Evolutionary conservation across 1,139 yeast species (phyloP).

Genomic region (Taphrina wiesneri): DNA sequence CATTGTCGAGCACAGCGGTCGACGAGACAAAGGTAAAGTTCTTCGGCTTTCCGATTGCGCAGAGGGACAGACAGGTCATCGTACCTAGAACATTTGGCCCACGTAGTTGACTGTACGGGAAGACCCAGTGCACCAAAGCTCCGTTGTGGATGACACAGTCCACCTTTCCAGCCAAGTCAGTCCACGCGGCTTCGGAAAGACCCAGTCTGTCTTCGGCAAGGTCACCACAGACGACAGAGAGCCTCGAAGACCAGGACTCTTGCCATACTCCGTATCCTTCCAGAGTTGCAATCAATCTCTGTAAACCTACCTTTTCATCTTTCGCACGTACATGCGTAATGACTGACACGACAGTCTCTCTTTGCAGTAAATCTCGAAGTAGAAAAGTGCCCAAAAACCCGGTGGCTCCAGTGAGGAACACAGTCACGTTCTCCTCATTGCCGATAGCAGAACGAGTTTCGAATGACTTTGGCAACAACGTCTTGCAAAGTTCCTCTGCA

Average conservation of each 20-base stretch:
- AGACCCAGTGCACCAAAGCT: constrained; percentile 98
- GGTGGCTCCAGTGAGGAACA: constrained; percentile 91
- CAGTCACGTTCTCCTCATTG: constrained; percentile 53
- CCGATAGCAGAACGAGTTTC: constrained; percentile 42
- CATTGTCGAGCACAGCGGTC: constrained; percentile 86
- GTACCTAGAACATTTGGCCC: constrained; percentile 93
- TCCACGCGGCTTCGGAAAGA: constrained; percentile 60
- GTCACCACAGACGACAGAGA: constrained; percentile 81
- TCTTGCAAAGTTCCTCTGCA: constrained; percentile 59
- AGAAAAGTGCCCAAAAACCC: constrained; percentile 95
- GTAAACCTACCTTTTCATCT: constrained; percentile 64
- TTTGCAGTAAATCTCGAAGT: constrained; percentile 67
- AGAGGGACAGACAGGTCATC: constrained; percentile 76
- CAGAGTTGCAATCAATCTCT: constrained; percentile 75
- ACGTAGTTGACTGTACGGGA: constrained; percentile 84
- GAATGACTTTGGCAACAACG: constrained; percentile 49
- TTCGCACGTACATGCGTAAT: constrained; percentile 91
- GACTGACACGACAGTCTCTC: constrained; percentile 57
- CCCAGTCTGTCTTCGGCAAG: constrained; percentile 74
- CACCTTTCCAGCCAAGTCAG: constrained; percentile 55
- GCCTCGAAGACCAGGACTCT: constrained; percentile 56
- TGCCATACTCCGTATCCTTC: constrained; percentile 85
- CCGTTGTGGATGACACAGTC: constrained; percentile 94
- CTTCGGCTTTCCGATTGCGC: constrained; percentile 78
- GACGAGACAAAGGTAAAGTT: constrained; percentile 90